These are phyloP conservation scores for Fusarium tanahbumbuense DNA, from an alignment of 2,329 filamentous ascomycete species.

Conservation along the genomic window DNA sequence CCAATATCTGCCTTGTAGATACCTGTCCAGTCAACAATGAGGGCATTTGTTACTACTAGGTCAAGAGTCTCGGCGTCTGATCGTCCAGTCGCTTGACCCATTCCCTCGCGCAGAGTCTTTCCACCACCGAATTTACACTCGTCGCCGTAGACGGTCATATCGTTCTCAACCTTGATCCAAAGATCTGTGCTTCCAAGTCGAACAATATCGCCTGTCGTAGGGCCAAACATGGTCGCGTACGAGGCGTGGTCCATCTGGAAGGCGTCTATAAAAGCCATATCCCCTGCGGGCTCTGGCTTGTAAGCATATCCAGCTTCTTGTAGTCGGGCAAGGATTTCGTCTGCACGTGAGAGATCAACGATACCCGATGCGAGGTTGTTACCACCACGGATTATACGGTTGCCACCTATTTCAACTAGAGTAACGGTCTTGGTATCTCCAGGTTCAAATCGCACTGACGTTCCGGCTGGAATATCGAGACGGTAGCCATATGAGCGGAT, in stretches of 20 bases:
- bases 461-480: slow-evolving; percentile 90
- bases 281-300: slow-evolving; percentile 70
- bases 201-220: slow-evolving; percentile 88
- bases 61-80: slow-evolving; percentile 79
- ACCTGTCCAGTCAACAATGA: slow-evolving; percentile 90
- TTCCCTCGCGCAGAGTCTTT: slow-evolving; percentile 92
- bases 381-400: slow-evolving; percentile 83
- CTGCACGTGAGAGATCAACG: slow-evolving; percentile 72
- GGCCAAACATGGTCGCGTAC: slow-evolving; percentile 91
- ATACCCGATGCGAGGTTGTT: slow-evolving; percentile 81
- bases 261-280: slow-evolving; percentile 66
- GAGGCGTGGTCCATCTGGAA: slow-evolving; percentile 80
- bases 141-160: slow-evolving; percentile 86
- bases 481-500: slow-evolving; percentile 83
- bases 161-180: slow-evolving; percentile 90
- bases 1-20: slow-evolving; percentile 98
- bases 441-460: slow-evolving; percentile 92
- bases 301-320: slow-evolving; percentile 83
- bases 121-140: slow-evolving; percentile 96
- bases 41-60: slow-evolving; percentile 87
- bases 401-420: slow-evolving; percentile 87
- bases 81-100: slow-evolving; percentile 90
- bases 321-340: slow-evolving; percentile 75
- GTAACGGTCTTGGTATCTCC: slow-evolving; percentile 92
- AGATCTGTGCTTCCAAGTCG: slow-evolving; percentile 85